Conservation (phyloP, 2,329 filamentous ascomycete species). For the Polytolypa hystricis region DNA sequence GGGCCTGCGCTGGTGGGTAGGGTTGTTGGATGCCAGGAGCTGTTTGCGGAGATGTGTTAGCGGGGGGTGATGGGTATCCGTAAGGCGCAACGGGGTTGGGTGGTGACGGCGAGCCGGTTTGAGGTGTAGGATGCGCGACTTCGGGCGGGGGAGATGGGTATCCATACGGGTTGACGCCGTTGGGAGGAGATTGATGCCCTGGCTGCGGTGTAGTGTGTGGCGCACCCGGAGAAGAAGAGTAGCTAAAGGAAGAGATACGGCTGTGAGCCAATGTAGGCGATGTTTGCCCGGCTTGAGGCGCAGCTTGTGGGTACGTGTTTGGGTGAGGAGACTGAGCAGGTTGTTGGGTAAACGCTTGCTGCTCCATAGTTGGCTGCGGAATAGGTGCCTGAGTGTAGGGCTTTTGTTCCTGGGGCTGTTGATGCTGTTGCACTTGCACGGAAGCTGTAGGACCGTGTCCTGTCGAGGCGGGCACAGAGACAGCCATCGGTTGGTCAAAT, state of each 20-base stretch:
- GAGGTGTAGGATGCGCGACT: neutral
- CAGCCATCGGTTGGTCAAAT: neutral
- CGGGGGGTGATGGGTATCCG: conserved; percentile 2
- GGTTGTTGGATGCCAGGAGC: neutral
- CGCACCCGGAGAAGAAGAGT: too few relatives aligned
- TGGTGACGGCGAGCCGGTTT: neutral
- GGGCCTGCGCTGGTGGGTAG: neutral
- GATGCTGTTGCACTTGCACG: too few relatives aligned
- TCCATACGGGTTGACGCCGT: neutral
- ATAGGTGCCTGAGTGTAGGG: neutral
- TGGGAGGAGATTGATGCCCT: neutral
- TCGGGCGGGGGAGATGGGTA: neutral
- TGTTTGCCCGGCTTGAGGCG: too few relatives aligned
- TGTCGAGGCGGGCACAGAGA: neutral
- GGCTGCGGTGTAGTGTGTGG: neutral
- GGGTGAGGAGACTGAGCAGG: too few relatives aligned
- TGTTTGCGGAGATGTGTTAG: neutral
- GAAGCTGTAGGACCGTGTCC: neutral
- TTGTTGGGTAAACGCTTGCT: neutral
- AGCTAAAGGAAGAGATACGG: too few relatives aligned
- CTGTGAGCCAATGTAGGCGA: too few relatives aligned
- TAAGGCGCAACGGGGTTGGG: neutral
- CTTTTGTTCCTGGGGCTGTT: too few relatives aligned
- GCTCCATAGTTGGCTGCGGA: neutral
- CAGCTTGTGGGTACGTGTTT: too few relatives aligned